Evolutionary conservation across 345 rosid species (phyloP).

Genomic region (Euphorbia peplus): DNA sequence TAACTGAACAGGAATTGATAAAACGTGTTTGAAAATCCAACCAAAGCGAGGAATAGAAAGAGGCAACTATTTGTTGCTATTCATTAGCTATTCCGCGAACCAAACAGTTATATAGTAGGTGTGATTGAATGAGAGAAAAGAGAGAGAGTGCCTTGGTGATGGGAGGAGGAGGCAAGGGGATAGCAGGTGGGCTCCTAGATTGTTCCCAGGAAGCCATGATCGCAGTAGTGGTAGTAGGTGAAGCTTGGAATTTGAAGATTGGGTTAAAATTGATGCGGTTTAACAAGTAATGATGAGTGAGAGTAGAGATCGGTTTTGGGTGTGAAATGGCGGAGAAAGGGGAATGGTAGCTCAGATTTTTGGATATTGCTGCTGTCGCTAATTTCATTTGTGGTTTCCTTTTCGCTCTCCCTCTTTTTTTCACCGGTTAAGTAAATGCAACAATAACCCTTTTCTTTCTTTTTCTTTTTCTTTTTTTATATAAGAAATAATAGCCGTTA

Average conservation of each 20-base stretch:
- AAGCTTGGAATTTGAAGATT: neutral
- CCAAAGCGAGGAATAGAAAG: too few relatives aligned
- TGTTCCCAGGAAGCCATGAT: conserved; percentile 51
- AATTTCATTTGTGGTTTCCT: too few relatives aligned
- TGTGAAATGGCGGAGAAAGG: neutral
- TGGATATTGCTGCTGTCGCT: conserved; percentile 25
- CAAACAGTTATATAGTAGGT: neutral
- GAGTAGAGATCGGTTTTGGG: neutral
- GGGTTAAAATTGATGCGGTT: neutral
- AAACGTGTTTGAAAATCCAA: too few relatives aligned
- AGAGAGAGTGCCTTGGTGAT: conserved; percentile 49
- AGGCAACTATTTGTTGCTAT: too few relatives aligned
- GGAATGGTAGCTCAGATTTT: conserved; percentile 1
- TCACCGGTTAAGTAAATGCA: neutral
- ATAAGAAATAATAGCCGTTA: too few relatives aligned
- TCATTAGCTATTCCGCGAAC: too few relatives aligned
- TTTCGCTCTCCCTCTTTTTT: neutral
- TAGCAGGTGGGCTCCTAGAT: conserved; percentile 73
- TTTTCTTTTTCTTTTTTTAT: too few relatives aligned
- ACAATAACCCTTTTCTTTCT: too few relatives aligned
- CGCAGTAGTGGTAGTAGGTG: neutral
- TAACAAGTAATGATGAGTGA: neutral
- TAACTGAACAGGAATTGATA: too few relatives aligned
- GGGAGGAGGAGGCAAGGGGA: conserved; percentile 71
- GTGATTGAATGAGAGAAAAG: too few relatives aligned